Percentiles rank a stretch among this genome's conserved stretches.
These are phyloP conservation scores for Fennellomyces sp. DNA, from an alignment of 371 early-diverging fungal genomes.

Conservation along the genomic window DNA sequence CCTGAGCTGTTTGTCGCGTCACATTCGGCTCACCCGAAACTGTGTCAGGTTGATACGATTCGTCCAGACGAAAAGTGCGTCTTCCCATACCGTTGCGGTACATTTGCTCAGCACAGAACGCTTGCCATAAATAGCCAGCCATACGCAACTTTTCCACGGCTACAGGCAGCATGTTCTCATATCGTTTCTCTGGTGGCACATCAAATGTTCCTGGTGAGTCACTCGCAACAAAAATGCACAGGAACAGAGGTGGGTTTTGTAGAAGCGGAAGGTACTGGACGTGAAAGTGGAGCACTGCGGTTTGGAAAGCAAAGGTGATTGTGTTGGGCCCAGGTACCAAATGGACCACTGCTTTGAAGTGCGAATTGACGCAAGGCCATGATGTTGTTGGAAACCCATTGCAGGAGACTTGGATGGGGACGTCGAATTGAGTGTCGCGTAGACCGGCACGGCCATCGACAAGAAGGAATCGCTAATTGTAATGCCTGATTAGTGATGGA, in stretches of 20 bases:
- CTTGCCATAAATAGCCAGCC: constrained; percentile 77
- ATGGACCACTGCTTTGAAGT: constrained; percentile 68
- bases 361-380: constrained; percentile 60
- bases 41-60: constrained; percentile 55
- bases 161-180: constrained; percentile 48
- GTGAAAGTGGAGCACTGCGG: constrained; percentile 18
- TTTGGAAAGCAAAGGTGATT: constrained; percentile 42
- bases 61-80: constrained; percentile 72
- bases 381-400: constrained; percentile 52
- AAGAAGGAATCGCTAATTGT: constrained; percentile 53
- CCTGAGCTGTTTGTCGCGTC: constrained; percentile 55
- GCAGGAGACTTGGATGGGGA: constrained; percentile 37
- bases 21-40: constrained; percentile 28
- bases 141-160: constrained; percentile 60
- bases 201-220: constrained; percentile 66
- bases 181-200: constrained; percentile 53
- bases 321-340: constrained; percentile 60
- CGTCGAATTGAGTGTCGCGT: constrained; percentile 26
- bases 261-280: constrained; percentile 57
- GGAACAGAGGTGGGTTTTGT: constrained; percentile 60
- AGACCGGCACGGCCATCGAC: constrained; percentile 58
- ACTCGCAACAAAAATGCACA: constrained; percentile 60
- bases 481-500: not conserved
- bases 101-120: constrained; percentile 74
- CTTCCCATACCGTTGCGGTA: constrained; percentile 55